Base-by-base conservation (phyloP, 2,329 filamentous ascomycete species). In the Ophiognomonia clavigignenti-juglandacearum region DNA sequence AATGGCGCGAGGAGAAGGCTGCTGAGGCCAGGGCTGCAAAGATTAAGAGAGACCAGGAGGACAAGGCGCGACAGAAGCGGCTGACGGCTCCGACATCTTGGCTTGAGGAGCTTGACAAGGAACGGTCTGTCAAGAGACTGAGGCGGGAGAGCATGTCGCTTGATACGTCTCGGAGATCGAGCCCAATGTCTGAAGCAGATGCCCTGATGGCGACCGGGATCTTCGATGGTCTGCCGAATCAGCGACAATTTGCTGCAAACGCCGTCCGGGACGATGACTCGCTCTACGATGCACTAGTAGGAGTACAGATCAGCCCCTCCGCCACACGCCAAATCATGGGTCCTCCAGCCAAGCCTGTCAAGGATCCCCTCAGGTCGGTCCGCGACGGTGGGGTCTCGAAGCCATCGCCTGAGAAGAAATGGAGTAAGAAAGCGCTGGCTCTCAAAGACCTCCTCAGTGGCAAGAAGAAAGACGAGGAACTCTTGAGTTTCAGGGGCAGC, bases 201-300 rank as follows among this genome's bases (percentile, higher is more conserved):
- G 65, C 66, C 4, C 56, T 74, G 11, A 60, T 71, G 11, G 66
- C 68, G 3, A 69, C 66, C 7, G 67, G 71, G 1, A 62, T 74
- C 6, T 59, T 74, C 14, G 61, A 64, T 0, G 71, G 71, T 1
- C 51, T 73, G 10, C 51, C 55, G 8, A 61, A 71, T 45, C 67
- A 74, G 51, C 60, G 61, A 13, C 61, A 61, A 7, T 57, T 61
- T 1, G 60, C 61, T 3, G 59, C 37, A 18, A 27, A 62, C 1
- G 60, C 53, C 19, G 70, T 71, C n/a, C 63, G 69, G 16, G 58
- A 58, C 14, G 58, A 60, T 29, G 52, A 50, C 9, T 51, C 54
- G 13, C 36, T 47, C 13, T 39, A 51, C 39, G 52, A 44, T 27
- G 53, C 36, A 46, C 50, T 44, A 18, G 47, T 43, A 37, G 53